Evolutionary conservation across 1,139 yeast species (phyloP), one percentile per base, ranked within the genome.

Genomic region (Sugiyamaella paludigena): DNA sequence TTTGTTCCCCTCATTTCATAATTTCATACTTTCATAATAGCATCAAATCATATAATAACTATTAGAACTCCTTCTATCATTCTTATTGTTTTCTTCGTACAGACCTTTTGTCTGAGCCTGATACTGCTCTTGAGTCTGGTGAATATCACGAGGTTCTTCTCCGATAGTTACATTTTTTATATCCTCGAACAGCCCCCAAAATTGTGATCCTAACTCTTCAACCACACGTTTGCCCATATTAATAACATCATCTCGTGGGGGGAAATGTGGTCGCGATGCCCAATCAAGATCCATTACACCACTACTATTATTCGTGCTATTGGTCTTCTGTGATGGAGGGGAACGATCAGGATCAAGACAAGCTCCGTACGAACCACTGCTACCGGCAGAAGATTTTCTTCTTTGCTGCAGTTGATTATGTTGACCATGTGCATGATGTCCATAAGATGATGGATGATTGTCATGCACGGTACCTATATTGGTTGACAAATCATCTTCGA

Each of bases 121-220:
- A 31, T 36, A 32, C 33, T 41, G 35, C 24, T 28, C 45, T 13
- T 36, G 32, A 10, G 29, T 39, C n/a, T 13, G 29, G 10, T 39
- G 40, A 13, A 31, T 36, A 31, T 55, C 56, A 9, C 61, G 49
- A 1, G 58, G 55, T 19, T 57, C 63, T 24, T 60, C 65, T 2
- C 69, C 69, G 43, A 65, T 57, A 0, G 70, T 60, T 7, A 65
- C 69, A 27, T 61, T 63, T 48, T 59, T 57, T 8, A 67, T 66
- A 43, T 67, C 71, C 27, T 65, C 70, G 42, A 66, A 57, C 9
- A 67, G 57, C 1, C 69, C 65, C 69, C 69, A 65, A 48, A 67
- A 63, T 49, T 66, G 70, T 13, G 62, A 49, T 13, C 68, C 67
- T 7, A 67, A 57, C 44, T 63, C 70, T 36, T 63, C 69, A 7